These are phyloP conservation scores for Mycena chlorophos DNA, from an alignment of 768 basidiomycete species.

Conservation along the genomic window DNA sequence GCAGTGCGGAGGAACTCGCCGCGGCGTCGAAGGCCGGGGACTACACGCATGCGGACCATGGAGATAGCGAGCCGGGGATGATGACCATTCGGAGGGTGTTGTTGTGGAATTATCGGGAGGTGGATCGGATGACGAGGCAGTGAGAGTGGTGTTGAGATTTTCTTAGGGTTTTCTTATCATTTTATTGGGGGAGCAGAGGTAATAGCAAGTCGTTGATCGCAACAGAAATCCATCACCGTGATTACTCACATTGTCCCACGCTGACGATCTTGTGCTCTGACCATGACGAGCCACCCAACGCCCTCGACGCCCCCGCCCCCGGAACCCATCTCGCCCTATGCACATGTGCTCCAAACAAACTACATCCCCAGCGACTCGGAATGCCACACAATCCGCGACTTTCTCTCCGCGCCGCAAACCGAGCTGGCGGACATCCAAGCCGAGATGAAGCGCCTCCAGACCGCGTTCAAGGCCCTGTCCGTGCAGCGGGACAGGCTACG, in stretches of 20 bases:
- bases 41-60: slow-evolving; percentile 29
- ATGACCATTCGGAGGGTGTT: slow-evolving; percentile 41
- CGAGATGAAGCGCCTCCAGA: not conserved
- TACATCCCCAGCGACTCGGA: not conserved
- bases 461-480: not conserved
- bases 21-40: slow-evolving; percentile 37
- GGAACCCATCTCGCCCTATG: not conserved
- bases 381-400: not conserved
- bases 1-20: slow-evolving; percentile 56
- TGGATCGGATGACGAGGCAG: slow-evolving; percentile 36
- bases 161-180: too few species aligned
- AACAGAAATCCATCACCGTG: too few species aligned
- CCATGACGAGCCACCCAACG: too few species aligned
- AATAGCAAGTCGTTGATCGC: too few species aligned
- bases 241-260: too few species aligned
- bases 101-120: slow-evolving; percentile 43
- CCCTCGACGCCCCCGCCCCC: too few species aligned
- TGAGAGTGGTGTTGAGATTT: too few species aligned
- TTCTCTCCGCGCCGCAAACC: not conserved
- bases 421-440: not conserved
- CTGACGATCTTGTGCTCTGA: too few species aligned
- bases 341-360: not conserved
- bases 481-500: not conserved
- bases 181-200: too few species aligned
- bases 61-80: slow-evolving; percentile 33